Evolutionary conservation across 768 basidiomycete species (phyloP), one percentile per base, ranked within the genome.

Genomic region (Rhodotorula kratochvilovae): DNA sequence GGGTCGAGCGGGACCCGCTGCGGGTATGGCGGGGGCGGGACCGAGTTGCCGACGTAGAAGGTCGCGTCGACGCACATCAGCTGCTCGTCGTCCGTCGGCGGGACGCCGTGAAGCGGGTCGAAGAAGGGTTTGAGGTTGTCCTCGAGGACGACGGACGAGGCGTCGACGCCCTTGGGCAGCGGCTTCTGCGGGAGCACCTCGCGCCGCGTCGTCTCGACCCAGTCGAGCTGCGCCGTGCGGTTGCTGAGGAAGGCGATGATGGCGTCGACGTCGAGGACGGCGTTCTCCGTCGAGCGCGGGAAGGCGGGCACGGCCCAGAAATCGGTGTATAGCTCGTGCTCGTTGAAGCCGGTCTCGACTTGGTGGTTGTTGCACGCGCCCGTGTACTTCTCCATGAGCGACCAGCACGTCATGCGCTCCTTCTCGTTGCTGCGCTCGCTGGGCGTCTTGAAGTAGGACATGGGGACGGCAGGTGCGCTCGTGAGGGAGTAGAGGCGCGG

Each of bases 31-130:
- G 58, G 39, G 12, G 64, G 60, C 29, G 46, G 48, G 39, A 71
- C 66, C 73, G 71, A 71, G 60, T 70, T 54, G 36, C 43, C 43
- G 29, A 59, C 8, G 43, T 59, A 59, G 43, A 43, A 59, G 6
- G 43, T 29, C 29, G 58, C 58, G 29, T 59, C 58, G 16, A 59
- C n/a, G 29, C 58, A 59, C n/a, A n/a, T n/a, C 15, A 59, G 13
- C 21, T 59, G 58, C n/a, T 43, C 42, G 43, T 59, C 58, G 0
- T 43, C n/a, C 3, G 58, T 43, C n/a, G 42, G 58, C 25, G 58
- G 58, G 16, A 42, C 15, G n/a, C 27, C n/a, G 29, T 23, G 27
- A 17, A 31, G 17, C n/a, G 58, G 58, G 29, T 59, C 42, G 29
- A 59, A 59, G 29, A 29, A 43, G 7, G 58, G 42, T 36, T 57